Conservation (phyloP, 129 eudicot species). For the Pulicaria dysenterica region DNA sequence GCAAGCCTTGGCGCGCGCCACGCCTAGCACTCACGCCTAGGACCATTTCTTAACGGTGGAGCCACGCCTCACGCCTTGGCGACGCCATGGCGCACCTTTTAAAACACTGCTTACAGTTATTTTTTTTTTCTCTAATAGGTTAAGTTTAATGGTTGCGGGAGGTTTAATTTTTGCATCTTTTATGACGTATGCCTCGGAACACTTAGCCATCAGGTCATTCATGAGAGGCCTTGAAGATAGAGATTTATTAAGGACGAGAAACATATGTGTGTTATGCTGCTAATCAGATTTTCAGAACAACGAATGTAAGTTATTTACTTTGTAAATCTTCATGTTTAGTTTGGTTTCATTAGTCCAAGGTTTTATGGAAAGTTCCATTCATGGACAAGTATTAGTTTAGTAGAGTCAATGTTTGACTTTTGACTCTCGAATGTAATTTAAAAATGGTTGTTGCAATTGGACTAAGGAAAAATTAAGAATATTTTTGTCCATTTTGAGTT, state of each 20-base stretch:
- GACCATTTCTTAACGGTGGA: too few species aligned
- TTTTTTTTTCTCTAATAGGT: constrained; percentile 46
- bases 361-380: background rate
- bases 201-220: constrained; percentile 63
- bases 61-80: too few species aligned
- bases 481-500: too few species aligned
- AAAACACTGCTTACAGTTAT: too few species aligned
- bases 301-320: constrained; percentile 19
- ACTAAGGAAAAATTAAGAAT: too few species aligned
- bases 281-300: constrained; percentile 11
- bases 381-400: background rate
- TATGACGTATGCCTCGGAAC: constrained; percentile 74
- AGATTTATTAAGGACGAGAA: constrained; percentile 53
- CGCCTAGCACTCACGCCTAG: too few species aligned
- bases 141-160: constrained; percentile 71
- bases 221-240: constrained; percentile 63
- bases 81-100: too few species aligned
- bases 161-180: constrained; percentile 69
- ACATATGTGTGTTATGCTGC: constrained; percentile 55
- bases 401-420: constrained; percentile 9
- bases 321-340: constrained; percentile 17
- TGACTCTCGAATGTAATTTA: background rate
- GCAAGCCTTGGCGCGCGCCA: too few species aligned
- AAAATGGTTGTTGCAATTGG: constrained; percentile 1
- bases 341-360: background rate